Evolutionary conservation across 2,329 filamentous ascomycete genomes (phyloP).

Genomic region (Ascochyta rabiei): DNA sequence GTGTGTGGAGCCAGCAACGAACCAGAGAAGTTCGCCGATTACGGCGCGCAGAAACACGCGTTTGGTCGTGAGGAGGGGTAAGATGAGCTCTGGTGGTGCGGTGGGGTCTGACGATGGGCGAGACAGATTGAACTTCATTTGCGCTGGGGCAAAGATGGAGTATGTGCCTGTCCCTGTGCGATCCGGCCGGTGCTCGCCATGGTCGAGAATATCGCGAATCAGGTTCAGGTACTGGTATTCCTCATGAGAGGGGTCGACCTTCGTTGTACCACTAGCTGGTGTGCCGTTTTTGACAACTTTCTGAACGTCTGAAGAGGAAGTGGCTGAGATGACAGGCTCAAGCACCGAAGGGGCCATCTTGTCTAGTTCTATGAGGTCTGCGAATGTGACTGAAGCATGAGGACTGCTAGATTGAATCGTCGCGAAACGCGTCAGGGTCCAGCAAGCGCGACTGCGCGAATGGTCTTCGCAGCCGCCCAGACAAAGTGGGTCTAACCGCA

Average conservation of each 20-base stretch:
- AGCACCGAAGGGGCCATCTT: constrained; percentile 39
- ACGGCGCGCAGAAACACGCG: constrained; percentile 93
- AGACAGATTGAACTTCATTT: constrained; percentile 85
- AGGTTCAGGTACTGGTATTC: constrained; percentile 94
- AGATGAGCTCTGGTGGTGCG: constrained; percentile 62
- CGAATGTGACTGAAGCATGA: neutral
- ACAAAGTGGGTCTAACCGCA: constrained; percentile 28
- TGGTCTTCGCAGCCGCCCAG: constrained; percentile 27
- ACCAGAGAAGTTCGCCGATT: constrained; percentile 94
- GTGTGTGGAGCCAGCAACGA: constrained; percentile 83
- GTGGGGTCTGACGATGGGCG: constrained; percentile 53
- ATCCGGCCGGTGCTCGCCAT: constrained; percentile 88
- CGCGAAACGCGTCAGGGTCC: constrained; percentile 33
- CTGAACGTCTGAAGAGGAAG: constrained; percentile 22
- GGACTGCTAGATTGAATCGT: constrained; percentile 14
- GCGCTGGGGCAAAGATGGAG: constrained; percentile 84
- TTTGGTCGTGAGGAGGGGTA: constrained; percentile 96
- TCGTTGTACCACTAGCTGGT: constrained; percentile 12
- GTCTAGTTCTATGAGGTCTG: neutral
- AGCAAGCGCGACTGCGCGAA: constrained; percentile 41
- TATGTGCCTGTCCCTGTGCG: constrained; percentile 92
- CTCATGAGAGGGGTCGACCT: constrained; percentile 64
- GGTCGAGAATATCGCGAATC: constrained; percentile 79
- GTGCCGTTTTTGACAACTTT: constrained; percentile 13
- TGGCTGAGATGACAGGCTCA: constrained; percentile 32